phyloP scores from a whole-genome alignment of 2,329 filamentous ascomycete genomes.

The Paecilomyces formosus region DNA sequence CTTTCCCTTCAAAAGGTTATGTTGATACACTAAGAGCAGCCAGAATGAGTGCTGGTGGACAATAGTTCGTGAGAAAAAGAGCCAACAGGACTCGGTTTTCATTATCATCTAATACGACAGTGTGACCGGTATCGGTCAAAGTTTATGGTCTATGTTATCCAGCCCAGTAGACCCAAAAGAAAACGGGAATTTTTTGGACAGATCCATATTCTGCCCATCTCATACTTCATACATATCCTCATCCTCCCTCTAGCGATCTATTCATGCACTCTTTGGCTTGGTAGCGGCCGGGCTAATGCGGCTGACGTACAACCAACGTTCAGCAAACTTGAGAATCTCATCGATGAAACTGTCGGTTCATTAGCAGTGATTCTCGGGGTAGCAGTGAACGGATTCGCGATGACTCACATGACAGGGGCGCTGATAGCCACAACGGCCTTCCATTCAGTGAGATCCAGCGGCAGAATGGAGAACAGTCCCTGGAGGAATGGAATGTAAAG shows the following conservation, averaged over 20 bases:
- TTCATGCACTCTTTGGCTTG: slow-evolving; percentile 30
- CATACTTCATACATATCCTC: not conserved
- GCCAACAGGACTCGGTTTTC: not conserved
- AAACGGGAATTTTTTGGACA: not conserved
- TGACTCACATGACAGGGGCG: slow-evolving; percentile 79
- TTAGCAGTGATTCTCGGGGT: slow-evolving; percentile 11
- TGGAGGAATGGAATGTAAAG: slow-evolving; percentile 89
- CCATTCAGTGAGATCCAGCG: slow-evolving; percentile 82
- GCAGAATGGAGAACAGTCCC: slow-evolving; percentile 80
- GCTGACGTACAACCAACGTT: slow-evolving; percentile 56
- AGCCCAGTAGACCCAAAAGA: not conserved
- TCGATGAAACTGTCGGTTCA: slow-evolving; percentile 59
- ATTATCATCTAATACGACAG: not conserved
- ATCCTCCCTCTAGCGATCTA: not conserved
- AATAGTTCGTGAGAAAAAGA: not conserved
- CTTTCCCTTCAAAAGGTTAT: not conserved
- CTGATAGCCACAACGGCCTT: slow-evolving; percentile 83
- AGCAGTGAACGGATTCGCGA: not conserved
- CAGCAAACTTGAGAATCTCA: slow-evolving; percentile 71
- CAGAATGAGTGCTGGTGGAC: not conserved
- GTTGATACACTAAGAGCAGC: not conserved
- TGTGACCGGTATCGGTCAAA: not conserved
- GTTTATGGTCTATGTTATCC: not conserved
- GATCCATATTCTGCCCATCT: not conserved
- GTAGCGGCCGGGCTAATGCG: slow-evolving; percentile 17